Evolutionary conservation across 495 filamentous ascomycete species (phyloP).

Genomic region (Penicillium verhagenii): DNA sequence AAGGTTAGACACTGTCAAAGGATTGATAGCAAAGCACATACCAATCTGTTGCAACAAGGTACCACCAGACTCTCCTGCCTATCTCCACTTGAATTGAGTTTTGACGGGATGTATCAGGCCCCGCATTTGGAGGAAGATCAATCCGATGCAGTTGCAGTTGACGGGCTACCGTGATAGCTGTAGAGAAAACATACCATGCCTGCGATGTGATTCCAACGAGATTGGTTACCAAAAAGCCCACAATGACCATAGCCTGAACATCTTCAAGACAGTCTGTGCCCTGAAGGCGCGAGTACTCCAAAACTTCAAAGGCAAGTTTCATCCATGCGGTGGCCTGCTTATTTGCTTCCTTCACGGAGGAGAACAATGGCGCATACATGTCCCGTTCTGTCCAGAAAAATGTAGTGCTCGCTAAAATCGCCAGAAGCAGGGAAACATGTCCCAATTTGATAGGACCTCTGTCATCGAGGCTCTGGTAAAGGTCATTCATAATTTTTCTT

Average conservation of each 20-base stretch:
- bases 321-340: constrained; percentile 34
- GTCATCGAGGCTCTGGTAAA: constrained; percentile 31
- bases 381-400: constrained; percentile 36
- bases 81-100: constrained; percentile 37
- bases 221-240: constrained; percentile 37
- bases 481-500: constrained; percentile 30
- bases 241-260: constrained; percentile 43
- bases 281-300: constrained; percentile 34
- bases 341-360: constrained; percentile 30
- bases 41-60: constrained; percentile 48
- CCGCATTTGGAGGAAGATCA: constrained; percentile 30
- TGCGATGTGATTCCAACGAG: constrained; percentile 39
- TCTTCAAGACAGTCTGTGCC: constrained; percentile 36
- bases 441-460: constrained; percentile 25
- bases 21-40: neutral
- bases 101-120: constrained; percentile 11
- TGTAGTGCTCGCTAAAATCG: constrained; percentile 43
- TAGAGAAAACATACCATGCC: constrained; percentile 31
- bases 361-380: constrained; percentile 25
- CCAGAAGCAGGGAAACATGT: constrained; percentile 40
- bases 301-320: constrained; percentile 34
- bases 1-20: neutral
- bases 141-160: constrained; percentile 43
- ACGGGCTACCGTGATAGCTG: constrained; percentile 31
- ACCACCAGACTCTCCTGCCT: constrained; percentile 50